Evolutionary conservation across 1,284 basidiomycete species (phyloP), one percentile per base, ranked within the genome.

Genomic region (Psilocybe mexicana): DNA sequence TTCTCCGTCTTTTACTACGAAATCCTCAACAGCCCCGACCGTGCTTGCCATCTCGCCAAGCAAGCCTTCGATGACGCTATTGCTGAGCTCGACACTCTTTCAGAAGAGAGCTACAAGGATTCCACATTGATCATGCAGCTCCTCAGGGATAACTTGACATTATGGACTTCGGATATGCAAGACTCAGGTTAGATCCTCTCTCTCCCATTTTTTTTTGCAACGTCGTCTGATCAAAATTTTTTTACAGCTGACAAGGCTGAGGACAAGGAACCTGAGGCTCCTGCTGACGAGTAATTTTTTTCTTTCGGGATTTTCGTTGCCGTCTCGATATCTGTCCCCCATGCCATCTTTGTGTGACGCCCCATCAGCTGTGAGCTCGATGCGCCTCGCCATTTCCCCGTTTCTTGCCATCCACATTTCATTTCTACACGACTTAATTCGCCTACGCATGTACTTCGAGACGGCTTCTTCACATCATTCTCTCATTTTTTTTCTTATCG

Each of bases 1-100:
- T 99, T 99, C 87, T 98, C 95, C 62, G 96, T 99, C 60, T 99
- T 99, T 86, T 99, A 99, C 89, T 99, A 98, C 83, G 97, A 99
- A 81, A 98, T 99, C 78, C 90, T 99, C 78, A 99, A 99, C 89
- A 93, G 90, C 75, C 96, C 96, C 70, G 96, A 98, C 80, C 94
- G 95, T 77, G 96, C 96, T 61, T 99, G 96, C 84, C 96, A 98
- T 77, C 93, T 98, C 69, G 96, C 96, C 76, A 99, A 99, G 86
- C 96, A 98, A 81, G 96, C 96, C 23, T 99, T 99, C 74, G 96
- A 99, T 70, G 97, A 99, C 78, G 97, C 97, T 55, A 99, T 99
- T 74, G 96, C 96, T 68, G 96, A 99, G 83, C 94, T 99, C 73
- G 96, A 99, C 84, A 99, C 96, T 40, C 88, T 99, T 61, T 98